These are phyloP conservation scores for Fusarium ramigenum DNA, from an alignment of 2,329 filamentous ascomycete species.

Conservation along the genomic window DNA sequence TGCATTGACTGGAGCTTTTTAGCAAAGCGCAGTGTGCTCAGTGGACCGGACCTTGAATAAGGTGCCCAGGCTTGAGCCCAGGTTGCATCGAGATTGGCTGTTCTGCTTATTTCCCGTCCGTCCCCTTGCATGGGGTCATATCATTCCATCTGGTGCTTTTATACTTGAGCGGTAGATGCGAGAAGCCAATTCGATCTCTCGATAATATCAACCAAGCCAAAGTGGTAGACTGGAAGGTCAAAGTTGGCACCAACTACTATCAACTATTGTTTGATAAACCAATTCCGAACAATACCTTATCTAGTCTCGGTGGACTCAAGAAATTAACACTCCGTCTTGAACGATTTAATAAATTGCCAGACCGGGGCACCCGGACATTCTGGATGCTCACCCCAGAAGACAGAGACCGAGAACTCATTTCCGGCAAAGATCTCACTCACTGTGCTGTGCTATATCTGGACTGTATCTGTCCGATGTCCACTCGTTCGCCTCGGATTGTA, in stretches of 20 bases:
- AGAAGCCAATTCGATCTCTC: constrained; percentile 18
- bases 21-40: constrained; percentile 16
- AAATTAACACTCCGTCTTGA: constrained; percentile 39
- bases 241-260: neutral
- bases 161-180: constrained; percentile 8
- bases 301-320: constrained; percentile 37
- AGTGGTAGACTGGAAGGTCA: neutral
- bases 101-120: constrained; percentile 15
- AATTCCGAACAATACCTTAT: constrained; percentile 3
- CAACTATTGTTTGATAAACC: neutral
- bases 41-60: constrained; percentile 19
- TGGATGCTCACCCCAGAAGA: constrained; percentile 33
- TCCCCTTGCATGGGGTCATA: constrained; percentile 23
- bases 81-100: constrained; percentile 40
- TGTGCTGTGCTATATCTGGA: constrained; percentile 13
- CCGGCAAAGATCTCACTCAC: constrained; percentile 32
- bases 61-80: constrained; percentile 4
- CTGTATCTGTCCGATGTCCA: neutral
- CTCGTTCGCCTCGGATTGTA: constrained; percentile 20
- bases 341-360: constrained; percentile 38
- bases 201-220: neutral
- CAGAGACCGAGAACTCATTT: constrained; percentile 37
- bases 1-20: constrained; percentile 5
- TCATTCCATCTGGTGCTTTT: constrained; percentile 9
- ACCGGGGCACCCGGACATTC: constrained; percentile 36